These are phyloP conservation scores for Candida oleophila DNA, from an alignment of 805 yeast genomes.

Conservation along the genomic window DNA sequence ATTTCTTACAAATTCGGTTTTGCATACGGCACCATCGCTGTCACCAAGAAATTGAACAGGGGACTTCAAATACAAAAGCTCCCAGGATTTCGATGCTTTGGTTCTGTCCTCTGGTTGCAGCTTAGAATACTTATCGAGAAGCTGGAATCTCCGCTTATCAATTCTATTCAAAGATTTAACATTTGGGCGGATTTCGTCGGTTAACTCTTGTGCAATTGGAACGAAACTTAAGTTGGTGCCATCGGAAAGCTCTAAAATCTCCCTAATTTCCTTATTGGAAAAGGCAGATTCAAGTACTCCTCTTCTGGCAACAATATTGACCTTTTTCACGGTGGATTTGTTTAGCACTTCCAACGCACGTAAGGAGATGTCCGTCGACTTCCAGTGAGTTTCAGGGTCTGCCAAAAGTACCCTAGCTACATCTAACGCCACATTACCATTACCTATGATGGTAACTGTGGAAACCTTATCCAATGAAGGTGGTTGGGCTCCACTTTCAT, in stretches of 20 bases:
- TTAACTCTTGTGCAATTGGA: conserved; percentile 33
- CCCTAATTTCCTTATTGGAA: conserved; percentile 89
- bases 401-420: conserved; percentile 77
- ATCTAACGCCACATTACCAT: conserved; percentile 95
- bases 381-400: conserved; percentile 53
- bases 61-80: conserved; percentile 62
- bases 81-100: conserved; percentile 47
- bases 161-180: conserved; percentile 44
- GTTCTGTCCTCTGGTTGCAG: background rate
- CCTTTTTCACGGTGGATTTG: conserved; percentile 55
- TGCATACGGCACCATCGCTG: conserved; percentile 34
- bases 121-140: conserved; percentile 51
- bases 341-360: conserved; percentile 56
- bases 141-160: conserved; percentile 62
- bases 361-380: conserved; percentile 68
- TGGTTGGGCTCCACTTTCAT: conserved; percentile 25
- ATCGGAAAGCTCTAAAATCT: conserved; percentile 60
- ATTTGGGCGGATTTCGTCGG: conserved; percentile 23
- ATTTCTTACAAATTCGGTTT: conserved; percentile 52
- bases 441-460: conserved; percentile 83
- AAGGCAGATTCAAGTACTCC: conserved; percentile 86
- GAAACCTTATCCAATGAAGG: conserved; percentile 64
- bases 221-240: conserved; percentile 46
- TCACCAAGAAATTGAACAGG: conserved; percentile 56
- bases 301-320: conserved; percentile 80